A percentile compares a stretch with the other conserved stretches of the same genome.
Conservation (phyloP, 2,329 filamentous ascomycete species). For the Fusarium solani-melongenae region DNA sequence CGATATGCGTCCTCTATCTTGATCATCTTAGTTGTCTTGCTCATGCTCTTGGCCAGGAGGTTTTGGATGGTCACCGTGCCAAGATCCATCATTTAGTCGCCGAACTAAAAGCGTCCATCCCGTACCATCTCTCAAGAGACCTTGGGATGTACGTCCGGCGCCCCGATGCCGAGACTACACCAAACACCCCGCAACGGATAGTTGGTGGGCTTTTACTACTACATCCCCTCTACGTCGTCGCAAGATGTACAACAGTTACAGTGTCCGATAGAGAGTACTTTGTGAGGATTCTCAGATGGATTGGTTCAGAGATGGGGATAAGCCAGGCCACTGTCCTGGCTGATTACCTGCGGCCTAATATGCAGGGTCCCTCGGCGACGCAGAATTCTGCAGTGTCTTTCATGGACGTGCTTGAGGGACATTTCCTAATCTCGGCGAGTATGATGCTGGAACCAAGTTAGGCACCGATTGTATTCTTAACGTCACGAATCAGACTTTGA, state of each 20-base stretch:
- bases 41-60: neutral
- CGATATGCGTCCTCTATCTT: neutral
- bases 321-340: neutral
- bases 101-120: neutral
- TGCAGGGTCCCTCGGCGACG: neutral
- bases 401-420: neutral
- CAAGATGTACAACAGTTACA: neutral
- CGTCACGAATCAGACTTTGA: neutral
- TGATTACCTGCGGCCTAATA: neutral
- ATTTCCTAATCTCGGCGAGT: neutral
- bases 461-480: neutral
- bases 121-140: neutral
- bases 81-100: neutral
- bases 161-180: neutral
- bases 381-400: neutral
- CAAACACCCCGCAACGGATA: neutral
- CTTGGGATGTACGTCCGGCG: neutral
- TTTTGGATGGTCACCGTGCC: no score
- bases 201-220: neutral
- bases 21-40: neutral
- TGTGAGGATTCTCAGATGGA: neutral
- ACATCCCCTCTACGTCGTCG: neutral
- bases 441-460: neutral
- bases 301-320: neutral
- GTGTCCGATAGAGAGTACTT: neutral